These are phyloP conservation scores for Patellifolia procumbens DNA, from an alignment of 179 eudicot species.

Conservation along the genomic window DNA sequence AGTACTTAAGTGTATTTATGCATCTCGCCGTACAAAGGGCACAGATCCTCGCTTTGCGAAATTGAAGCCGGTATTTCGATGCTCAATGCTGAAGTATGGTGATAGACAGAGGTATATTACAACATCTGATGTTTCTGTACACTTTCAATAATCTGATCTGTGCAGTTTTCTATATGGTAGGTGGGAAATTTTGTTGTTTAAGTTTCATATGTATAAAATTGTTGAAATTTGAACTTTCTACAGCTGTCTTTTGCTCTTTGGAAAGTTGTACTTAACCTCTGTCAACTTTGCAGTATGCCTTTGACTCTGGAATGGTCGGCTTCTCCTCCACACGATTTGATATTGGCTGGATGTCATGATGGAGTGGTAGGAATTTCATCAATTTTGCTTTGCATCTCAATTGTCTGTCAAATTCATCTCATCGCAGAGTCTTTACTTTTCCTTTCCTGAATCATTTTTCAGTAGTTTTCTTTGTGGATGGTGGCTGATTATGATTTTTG, in stretches of 20 bases:
- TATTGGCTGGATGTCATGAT: slow-evolving; percentile 93
- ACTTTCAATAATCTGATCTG: not conserved
- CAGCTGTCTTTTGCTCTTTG: not conserved
- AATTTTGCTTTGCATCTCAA: not conserved
- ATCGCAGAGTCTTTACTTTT: not conserved
- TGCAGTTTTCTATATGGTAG: not conserved
- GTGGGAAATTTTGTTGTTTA: not conserved
- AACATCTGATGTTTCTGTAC: not conserved
- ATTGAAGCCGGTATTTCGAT: slow-evolving; percentile 77
- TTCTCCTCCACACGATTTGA: slow-evolving; percentile 71
- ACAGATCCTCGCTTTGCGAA: slow-evolving; percentile 84
- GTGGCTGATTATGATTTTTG: slow-evolving; percentile 12
- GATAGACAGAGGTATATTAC: slow-evolving; percentile 69
- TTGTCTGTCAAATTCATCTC: not conserved
- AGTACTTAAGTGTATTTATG: slow-evolving; percentile 54
- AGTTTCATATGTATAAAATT: too few species aligned
- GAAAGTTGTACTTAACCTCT: slow-evolving; percentile 11
- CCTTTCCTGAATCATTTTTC: too few species aligned
- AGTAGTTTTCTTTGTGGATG: not conserved
- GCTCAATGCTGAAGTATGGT: slow-evolving; percentile 65
- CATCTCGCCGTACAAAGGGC: slow-evolving; percentile 42
- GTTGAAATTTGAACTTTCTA: not conserved
- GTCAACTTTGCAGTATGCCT: slow-evolving; percentile 65
- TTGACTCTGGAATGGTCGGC: slow-evolving; percentile 91
- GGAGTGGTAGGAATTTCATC: slow-evolving; percentile 71